These are phyloP conservation scores for Aureobasidium namibiae DNA, from an alignment of 2,329 filamentous ascomycete genomes.

Conservation along the genomic window DNA sequence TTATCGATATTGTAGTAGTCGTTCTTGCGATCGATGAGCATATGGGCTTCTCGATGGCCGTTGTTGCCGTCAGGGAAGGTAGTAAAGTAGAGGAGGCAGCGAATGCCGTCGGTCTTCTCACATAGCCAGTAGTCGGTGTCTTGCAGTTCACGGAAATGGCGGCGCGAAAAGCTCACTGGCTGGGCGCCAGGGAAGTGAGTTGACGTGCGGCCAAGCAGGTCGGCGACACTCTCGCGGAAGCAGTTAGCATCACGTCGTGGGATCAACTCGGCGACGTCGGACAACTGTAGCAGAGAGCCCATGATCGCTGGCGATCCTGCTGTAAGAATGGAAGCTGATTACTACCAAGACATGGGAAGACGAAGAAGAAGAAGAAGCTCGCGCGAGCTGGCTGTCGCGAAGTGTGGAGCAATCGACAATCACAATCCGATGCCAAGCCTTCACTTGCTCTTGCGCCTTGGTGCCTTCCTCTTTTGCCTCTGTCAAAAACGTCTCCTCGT, in stretches of 20 bases:
- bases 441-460: neutral
- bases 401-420: too few species aligned
- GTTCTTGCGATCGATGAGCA: constrained; percentile 95
- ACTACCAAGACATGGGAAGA: neutral
- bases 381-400: too few species aligned
- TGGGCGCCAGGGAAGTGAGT: constrained; percentile 79
- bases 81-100: constrained; percentile 89
- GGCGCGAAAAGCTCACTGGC: constrained; percentile 80
- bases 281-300: constrained; percentile 22
- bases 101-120: constrained; percentile 95
- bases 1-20: constrained; percentile 82
- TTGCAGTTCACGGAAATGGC: constrained; percentile 75
- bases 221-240: constrained; percentile 23
- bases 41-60: constrained; percentile 56
- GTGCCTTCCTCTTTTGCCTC: neutral
- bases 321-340: neutral
- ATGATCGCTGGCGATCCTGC: constrained; percentile 13
- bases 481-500: neutral
- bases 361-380: neutral
- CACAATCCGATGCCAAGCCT: neutral
- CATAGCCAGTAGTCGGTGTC: constrained; percentile 90
- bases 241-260: constrained; percentile 20
- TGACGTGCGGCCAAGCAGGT: constrained; percentile 62
- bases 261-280: constrained; percentile 19
- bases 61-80: constrained; percentile 38